Evolutionary conservation across 2,329 filamentous ascomycete species (phyloP), one percentile per base, ranked within the genome.

Genomic region (Epichloe elymi): DNA sequence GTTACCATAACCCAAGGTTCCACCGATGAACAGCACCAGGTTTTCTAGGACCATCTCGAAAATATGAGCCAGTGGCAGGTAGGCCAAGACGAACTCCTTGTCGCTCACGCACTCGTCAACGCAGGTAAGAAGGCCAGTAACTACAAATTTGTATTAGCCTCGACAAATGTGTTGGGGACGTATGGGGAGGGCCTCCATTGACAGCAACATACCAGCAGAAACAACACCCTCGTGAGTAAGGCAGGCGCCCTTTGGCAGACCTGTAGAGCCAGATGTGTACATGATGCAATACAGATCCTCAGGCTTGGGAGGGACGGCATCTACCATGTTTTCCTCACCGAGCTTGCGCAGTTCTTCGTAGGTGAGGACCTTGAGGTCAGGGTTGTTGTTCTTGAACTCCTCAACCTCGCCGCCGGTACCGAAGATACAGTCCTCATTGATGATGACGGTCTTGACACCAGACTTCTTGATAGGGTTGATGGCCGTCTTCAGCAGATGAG

Each of bases 1-100:
- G 65, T 87, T 91, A 54, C 91, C 93, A 66, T 97, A 97, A 52
- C 93, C 93, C 72, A 98, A 83, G 35, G 86, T 90, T 59, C 85
- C 90, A 59, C 93, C 93, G 74, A 91, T 87, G 70, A 83, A 93
- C 54, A 98, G 70, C 53, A 86, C 88, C 7, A 91, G 74, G 66
- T 95, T 96, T 70, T 98, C 93, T 58, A 98, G 88, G 53, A 91
- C 86, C 68, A 95, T 93, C 68, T 98, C 93, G 61, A 98, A 82
- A 61, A 97, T 97, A 65, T 98, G 93, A 2, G 93, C 90, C 49
- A 95, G 82, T 2, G 93, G 93, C 14, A 98, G 80, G 67, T 97
- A 98, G 20, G 90, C 88, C 44, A 98, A 78, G 42, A 97, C 75
- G 44, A 79, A 78, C 59, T 98, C 93, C 44, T 78, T 80, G 52